phyloP scores from a whole-genome alignment of 805 yeast genomes.

The Saccharomycopsis oosterbeekiorum region DNA sequence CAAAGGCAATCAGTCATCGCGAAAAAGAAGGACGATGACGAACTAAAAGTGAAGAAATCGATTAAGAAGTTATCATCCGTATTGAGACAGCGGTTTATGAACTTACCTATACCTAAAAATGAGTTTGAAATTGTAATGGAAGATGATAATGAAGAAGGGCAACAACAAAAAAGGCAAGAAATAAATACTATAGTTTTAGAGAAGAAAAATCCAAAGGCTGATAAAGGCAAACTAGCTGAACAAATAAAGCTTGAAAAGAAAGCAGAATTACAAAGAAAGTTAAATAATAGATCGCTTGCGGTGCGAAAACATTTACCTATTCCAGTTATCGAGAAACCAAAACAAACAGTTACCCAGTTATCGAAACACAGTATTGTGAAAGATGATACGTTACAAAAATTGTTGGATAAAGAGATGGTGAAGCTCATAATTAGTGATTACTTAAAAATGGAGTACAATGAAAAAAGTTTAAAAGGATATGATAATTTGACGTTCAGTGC shows the following conservation, averaged over 20 bases:
- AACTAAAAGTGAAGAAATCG: neutral
- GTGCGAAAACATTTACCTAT: constrained; percentile 36
- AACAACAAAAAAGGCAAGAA: neutral
- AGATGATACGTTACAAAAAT: neutral
- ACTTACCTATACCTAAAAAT: constrained; percentile 35
- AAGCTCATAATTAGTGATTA: constrained; percentile 30
- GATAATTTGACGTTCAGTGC: constrained; percentile 5
- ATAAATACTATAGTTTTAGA: neutral
- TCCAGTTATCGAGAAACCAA: constrained; percentile 25
- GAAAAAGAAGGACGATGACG: neutral
- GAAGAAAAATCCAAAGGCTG: neutral
- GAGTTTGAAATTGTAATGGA: constrained; percentile 35
- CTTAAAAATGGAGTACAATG: constrained; percentile 22
- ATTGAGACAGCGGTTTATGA: constrained; percentile 22
- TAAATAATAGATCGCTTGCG: constrained; percentile 36
- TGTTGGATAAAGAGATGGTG: constrained; percentile 26
- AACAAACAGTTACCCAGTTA: neutral
- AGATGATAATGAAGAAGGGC: constrained; percentile 24
- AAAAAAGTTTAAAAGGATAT: neutral
- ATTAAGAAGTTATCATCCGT: neutral
- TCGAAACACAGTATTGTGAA: neutral
- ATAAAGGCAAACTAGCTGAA: constrained; percentile 19
- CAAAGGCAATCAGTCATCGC: neutral
- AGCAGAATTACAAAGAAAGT: neutral
- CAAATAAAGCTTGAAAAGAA: constrained; percentile 17